phyloP scores from a whole-genome alignment of 2,329 filamentous ascomycete species.

The Monosporascus ibericus region DNA sequence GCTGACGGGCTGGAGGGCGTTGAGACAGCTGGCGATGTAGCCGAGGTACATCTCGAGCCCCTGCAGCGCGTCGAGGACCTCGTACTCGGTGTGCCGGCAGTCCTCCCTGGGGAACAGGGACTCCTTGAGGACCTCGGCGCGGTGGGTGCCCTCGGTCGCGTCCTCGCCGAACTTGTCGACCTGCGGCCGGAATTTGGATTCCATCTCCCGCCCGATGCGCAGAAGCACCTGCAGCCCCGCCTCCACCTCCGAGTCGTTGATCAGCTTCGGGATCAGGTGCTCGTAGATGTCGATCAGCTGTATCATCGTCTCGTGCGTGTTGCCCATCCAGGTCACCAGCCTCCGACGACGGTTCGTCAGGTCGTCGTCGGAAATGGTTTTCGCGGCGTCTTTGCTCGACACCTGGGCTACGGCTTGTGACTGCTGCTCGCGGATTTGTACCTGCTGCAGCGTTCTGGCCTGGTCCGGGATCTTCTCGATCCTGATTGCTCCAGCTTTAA shows the following conservation, averaged over 20 bases:
- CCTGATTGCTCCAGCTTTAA: conserved; percentile 29
- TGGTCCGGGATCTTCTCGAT: conserved; percentile 26
- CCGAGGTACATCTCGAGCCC: conserved; percentile 26
- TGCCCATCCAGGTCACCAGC: conserved; percentile 27
- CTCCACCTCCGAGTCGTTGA: conserved; percentile 25
- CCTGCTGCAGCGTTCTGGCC: conserved; percentile 5
- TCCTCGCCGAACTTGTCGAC: conserved; percentile 22
- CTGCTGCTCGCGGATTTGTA: too few relatives aligned
- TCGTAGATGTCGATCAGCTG: conserved; percentile 20
- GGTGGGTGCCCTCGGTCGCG: conserved; percentile 14
- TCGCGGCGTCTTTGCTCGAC: too few relatives aligned
- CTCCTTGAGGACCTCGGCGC: conserved; percentile 17
- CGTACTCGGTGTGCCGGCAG: conserved; percentile 8
- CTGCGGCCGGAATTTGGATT: conserved; percentile 14
- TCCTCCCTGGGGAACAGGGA: conserved; percentile 19
- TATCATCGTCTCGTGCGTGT: conserved; percentile 21
- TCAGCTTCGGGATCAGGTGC: conserved; percentile 17
- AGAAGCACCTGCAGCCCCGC: conserved; percentile 21
- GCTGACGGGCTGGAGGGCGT: conserved; percentile 24
- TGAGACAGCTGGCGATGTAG: conserved; percentile 24
- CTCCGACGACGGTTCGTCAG: conserved; percentile 16
- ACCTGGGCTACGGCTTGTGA: too few relatives aligned
- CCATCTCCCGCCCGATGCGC: conserved; percentile 18
- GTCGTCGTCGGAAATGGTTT: conserved; percentile 6
- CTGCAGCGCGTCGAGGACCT: conserved; percentile 23